These are phyloP conservation scores for Endogone sp. DNA, from an alignment of 192 early-diverging fungal species.

Conservation along the genomic window DNA sequence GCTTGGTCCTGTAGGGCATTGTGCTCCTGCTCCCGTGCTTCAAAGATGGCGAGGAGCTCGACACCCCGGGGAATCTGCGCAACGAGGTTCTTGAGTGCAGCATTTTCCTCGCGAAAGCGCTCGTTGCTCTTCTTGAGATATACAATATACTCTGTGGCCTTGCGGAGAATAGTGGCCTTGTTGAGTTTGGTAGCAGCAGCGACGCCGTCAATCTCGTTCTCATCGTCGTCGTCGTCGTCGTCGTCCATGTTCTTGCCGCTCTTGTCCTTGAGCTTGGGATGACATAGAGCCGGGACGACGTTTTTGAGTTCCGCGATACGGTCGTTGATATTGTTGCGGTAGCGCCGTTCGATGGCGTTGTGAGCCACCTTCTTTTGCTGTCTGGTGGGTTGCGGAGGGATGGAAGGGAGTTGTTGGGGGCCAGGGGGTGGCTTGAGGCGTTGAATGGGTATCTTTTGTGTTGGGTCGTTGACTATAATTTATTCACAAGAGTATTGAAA, in stretches of 20 bases:
- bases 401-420: constrained; percentile 21
- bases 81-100: constrained; percentile 33
- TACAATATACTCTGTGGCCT: constrained; percentile 89
- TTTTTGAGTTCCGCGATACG: constrained; percentile 84
- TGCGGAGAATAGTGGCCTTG: constrained; percentile 90
- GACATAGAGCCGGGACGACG: constrained; percentile 78
- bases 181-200: constrained; percentile 83
- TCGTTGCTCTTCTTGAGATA: constrained; percentile 43
- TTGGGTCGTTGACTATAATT: neutral
- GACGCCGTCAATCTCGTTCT: constrained; percentile 71
- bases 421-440: constrained; percentile 37
- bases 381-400: constrained; percentile 32
- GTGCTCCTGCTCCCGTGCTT: neutral
- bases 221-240: constrained; percentile 46
- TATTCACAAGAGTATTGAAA: constrained; percentile 12
- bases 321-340: constrained; percentile 97
- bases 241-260: constrained; percentile 26
- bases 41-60: constrained; percentile 20
- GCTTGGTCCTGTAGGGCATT: neutral
- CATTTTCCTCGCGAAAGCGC: constrained; percentile 42
- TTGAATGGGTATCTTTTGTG: constrained; percentile 42
- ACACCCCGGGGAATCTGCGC: constrained; percentile 40
- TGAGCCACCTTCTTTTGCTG: constrained; percentile 89
- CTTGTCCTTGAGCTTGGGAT: constrained; percentile 50
- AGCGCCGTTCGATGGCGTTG: constrained; percentile 92